Evolutionary conservation across 2,329 filamentous ascomycete genomes (phyloP).

Genomic region (Talaromyces albobiverticillius): DNA sequence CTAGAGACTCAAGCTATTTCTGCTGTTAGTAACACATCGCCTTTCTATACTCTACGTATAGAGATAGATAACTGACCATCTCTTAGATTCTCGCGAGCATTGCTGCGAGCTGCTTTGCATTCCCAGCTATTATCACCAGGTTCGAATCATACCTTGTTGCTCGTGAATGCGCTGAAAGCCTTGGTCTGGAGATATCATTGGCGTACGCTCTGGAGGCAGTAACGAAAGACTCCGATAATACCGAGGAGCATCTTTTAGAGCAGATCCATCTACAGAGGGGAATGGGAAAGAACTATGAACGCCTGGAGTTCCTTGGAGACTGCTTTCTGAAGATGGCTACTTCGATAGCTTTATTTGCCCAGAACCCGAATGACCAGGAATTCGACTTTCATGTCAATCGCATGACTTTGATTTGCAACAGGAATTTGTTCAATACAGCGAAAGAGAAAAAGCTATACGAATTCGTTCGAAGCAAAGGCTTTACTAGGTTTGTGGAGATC

Average conservation of each 20-base stretch:
- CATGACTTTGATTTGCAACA: constrained; percentile 89
- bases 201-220: constrained; percentile 79
- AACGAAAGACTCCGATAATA: constrained; percentile 88
- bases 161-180: constrained; percentile 65
- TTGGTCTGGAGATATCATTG: constrained; percentile 64
- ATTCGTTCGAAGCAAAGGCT: constrained; percentile 78
- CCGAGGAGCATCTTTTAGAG: constrained; percentile 66
- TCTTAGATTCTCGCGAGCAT: constrained; percentile 63
- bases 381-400: constrained; percentile 85
- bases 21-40: constrained; percentile 53
- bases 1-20: constrained; percentile 76
- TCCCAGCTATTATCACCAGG: constrained; percentile 81
- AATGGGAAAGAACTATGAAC: constrained; percentile 93
- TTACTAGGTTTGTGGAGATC: constrained; percentile 58
- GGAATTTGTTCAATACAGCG: constrained; percentile 79
- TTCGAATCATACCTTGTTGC: constrained; percentile 79
- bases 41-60: background rate
- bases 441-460: constrained; percentile 63
- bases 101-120: constrained; percentile 70
- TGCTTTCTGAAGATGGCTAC: constrained; percentile 95
- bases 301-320: constrained; percentile 90
- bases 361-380: constrained; percentile 74
- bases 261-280: constrained; percentile 73
- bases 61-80: background rate
- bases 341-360: constrained; percentile 78